Base-by-base conservation (phyloP, 805 yeast species). In the Starmera dryadoides region DNA sequence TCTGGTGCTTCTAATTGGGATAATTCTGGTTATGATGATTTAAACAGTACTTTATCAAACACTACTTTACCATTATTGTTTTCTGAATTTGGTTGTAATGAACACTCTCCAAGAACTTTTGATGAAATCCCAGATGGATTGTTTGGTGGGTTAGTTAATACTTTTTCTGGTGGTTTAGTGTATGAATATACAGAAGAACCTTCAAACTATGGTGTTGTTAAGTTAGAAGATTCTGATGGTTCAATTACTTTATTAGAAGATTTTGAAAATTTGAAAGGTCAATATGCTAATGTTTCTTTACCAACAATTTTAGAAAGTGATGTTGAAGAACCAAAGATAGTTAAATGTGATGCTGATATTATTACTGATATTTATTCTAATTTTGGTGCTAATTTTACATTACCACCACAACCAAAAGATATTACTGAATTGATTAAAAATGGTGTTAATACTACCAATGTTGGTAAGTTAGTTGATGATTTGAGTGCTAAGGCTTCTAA, bases 111-210 rank as follows among this genome's bases (percentile, higher is more conserved):
- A 49, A 80, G 98, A 67, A 78, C 87, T 12, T 91, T 89, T 66
- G 80, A 79, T 39, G 96, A 88, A 61, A 81, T 91, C 40, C 55
- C 70, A 33, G 71, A 73, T 36, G 87, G 84, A 41, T 63, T 84
- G 36, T 81, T 76, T 52, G 81, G 79, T 36, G 78, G 86, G 16
- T 71, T 91, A 63, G 57, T 77, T 36, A 56, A 72, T 39, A 74
- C 79, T 6, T 77, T 89, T 53, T 77, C 88, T 37, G 97, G 98
- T 49, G 96, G 96, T 12, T 72, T 89, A 43, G 95, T 89, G n/a
- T 89, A 88, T 63, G 95, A 89, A 64, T 89, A 82, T 64, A 75
- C 86, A 14, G 75, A 84, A 56, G 96, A 87, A 62, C 73, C 66
- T 12, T 76, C 80, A 48, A 60, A 85, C 53, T 89, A 86, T 53